These are phyloP conservation scores for Galium porrigens DNA, from an alignment of 305 asterid species.

Conservation along the genomic window DNA sequence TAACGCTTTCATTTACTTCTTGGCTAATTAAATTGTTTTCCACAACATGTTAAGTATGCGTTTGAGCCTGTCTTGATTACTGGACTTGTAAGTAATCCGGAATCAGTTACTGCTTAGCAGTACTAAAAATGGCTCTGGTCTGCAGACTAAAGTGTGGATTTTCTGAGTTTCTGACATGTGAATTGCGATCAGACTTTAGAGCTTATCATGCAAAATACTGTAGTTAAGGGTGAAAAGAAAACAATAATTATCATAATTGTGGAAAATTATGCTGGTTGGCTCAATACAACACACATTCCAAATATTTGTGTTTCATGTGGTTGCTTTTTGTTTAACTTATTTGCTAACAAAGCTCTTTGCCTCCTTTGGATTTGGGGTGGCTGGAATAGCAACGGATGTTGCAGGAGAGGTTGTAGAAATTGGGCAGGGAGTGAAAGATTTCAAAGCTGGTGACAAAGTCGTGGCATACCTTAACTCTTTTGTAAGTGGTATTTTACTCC, in stretches of 20 bases:
- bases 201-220: not conserved
- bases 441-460: constrained; percentile 67
- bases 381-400: constrained; percentile 39
- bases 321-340: not conserved
- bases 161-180: not conserved
- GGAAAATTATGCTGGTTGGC: no score
- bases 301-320: not conserved
- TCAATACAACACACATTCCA: not conserved
- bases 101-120: not conserved
- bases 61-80: not conserved
- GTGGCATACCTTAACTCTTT: constrained; percentile 27
- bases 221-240: not conserved
- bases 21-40: not conserved
- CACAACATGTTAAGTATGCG: not conserved
- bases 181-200: not conserved
- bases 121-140: not conserved
- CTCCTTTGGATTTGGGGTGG: constrained; percentile 12
- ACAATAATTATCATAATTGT: no score
- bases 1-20: not conserved
- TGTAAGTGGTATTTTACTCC: constrained; percentile 22
- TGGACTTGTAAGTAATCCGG: not conserved
- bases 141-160: not conserved
- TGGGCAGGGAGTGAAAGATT: constrained; percentile 44
- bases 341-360: not conserved
- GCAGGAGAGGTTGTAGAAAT: constrained; percentile 65